Conservation (phyloP, 768 basidiomycete genomes). For the Tricholoma flavovirens region DNA sequence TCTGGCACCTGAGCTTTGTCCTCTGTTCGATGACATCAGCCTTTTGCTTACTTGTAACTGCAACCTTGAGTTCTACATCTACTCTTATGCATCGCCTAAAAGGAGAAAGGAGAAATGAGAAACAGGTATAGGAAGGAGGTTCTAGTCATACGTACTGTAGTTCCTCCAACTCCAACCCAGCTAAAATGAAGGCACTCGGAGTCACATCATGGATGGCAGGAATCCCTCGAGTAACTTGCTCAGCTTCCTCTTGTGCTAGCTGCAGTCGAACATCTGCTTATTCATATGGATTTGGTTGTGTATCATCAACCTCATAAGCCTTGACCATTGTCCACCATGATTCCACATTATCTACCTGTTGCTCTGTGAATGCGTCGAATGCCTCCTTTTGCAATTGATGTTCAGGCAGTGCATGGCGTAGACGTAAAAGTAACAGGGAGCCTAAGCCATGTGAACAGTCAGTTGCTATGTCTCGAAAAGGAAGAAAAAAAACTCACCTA, state of each 20-base stretch:
- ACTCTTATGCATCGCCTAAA: background rate
- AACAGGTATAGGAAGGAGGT: too few relatives aligned
- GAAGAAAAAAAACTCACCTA: too few relatives aligned
- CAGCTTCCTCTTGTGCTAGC: background rate
- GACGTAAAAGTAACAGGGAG: background rate
- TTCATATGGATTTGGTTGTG: too few relatives aligned
- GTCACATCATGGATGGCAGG: too few relatives aligned
- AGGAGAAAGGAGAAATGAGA: background rate
- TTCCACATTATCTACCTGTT: too few relatives aligned
- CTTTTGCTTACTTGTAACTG: background rate
- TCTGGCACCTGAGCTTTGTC: too few relatives aligned
- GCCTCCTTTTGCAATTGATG: background rate
- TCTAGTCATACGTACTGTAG: background rate
- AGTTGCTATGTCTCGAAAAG: too few relatives aligned
- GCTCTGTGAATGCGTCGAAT: background rate
- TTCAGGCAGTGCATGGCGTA: background rate
- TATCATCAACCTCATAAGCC: too few relatives aligned
- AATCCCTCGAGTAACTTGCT: too few relatives aligned
- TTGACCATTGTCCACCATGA: too few relatives aligned
- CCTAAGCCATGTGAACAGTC: background rate
- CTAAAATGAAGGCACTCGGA: background rate
- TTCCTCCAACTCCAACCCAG: too few relatives aligned
- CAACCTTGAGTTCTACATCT: background rate
- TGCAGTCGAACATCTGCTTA: background rate
- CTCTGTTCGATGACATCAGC: too few relatives aligned